Percentiles rank a stretch among this genome's conserved stretches.
Evolutionary conservation across 768 basidiomycete genomes (phyloP).

Genomic region (Phlebiopsis gigantea): DNA sequence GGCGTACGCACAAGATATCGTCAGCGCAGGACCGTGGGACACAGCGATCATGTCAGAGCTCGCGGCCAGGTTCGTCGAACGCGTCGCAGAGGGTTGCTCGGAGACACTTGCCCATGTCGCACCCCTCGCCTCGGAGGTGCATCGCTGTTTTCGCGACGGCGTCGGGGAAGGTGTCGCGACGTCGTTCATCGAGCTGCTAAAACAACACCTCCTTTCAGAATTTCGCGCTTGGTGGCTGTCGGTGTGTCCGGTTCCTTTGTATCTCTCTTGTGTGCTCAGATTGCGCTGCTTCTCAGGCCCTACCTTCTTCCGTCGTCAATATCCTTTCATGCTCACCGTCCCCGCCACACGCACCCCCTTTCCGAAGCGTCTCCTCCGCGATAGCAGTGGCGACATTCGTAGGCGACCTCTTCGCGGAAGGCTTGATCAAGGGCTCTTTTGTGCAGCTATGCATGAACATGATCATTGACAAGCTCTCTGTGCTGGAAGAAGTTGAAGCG

Average conservation of each 20-base stretch:
- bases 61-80: constrained; percentile 9
- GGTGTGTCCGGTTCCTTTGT: constrained; percentile 5
- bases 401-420: constrained; percentile 9
- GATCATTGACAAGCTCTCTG: constrained; percentile 7
- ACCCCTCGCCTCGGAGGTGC: constrained; percentile 4
- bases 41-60: constrained; percentile 8
- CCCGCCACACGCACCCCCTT: constrained; percentile 7
- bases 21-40: constrained; percentile 6
- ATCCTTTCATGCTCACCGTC: constrained; percentile 5
- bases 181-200: constrained; percentile 3
- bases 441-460: constrained; percentile 12
- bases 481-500: constrained; percentile 9
- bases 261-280: background rate
- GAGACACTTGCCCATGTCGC: constrained; percentile 1
- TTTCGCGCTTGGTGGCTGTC: constrained; percentile 11
- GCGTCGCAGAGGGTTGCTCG: constrained; percentile 5
- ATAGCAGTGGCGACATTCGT: constrained; percentile 9
- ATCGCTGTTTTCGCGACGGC: background rate
- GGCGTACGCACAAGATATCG: constrained; percentile 3
- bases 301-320: constrained; percentile 6
- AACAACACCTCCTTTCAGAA: constrained; percentile 9
- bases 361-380: constrained; percentile 10
- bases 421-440: constrained; percentile 7
- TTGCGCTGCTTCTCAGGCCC: background rate
- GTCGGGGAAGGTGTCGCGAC: background rate